Evolutionary conservation across 2,329 filamentous ascomycete species (phyloP).

Genomic region (Colletotrichum sansevieriae): DNA sequence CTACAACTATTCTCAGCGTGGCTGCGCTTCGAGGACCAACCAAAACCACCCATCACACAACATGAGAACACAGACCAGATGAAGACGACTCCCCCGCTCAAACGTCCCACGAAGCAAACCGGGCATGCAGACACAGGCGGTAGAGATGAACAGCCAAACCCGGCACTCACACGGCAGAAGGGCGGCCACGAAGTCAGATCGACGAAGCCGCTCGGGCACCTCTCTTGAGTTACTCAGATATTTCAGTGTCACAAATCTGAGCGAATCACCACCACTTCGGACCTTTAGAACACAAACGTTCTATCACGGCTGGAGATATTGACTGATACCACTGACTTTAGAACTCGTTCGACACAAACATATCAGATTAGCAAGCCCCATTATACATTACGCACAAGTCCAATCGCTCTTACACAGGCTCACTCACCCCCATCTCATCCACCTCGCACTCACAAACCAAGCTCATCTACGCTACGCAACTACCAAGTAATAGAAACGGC

Average conservation of each 20-base stretch:
- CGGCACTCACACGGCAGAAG: constrained; percentile 25
- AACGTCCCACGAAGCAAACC: not conserved
- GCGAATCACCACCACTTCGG: no score
- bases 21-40: constrained; percentile 39
- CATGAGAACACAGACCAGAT: not conserved
- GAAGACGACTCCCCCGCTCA: not conserved
- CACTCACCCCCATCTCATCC: no score
- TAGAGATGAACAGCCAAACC: constrained; percentile 7
- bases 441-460: no score
- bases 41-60: not conserved
- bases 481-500: constrained; percentile 54
- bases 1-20: constrained; percentile 35
- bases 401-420: no score
- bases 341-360: no score
- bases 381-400: no score
- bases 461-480: not conserved
- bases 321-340: no score
- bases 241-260: not conserved
- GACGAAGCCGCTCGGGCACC: constrained; percentile 10
- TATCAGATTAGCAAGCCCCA: no score
- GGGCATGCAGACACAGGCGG: not conserved
- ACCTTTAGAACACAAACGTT: no score
- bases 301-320: no score
- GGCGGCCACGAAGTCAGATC: not conserved
- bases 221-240: not conserved